phyloP scores from a whole-genome alignment of 1,139 yeast genomes.

The Diutina neorugosa region DNA sequence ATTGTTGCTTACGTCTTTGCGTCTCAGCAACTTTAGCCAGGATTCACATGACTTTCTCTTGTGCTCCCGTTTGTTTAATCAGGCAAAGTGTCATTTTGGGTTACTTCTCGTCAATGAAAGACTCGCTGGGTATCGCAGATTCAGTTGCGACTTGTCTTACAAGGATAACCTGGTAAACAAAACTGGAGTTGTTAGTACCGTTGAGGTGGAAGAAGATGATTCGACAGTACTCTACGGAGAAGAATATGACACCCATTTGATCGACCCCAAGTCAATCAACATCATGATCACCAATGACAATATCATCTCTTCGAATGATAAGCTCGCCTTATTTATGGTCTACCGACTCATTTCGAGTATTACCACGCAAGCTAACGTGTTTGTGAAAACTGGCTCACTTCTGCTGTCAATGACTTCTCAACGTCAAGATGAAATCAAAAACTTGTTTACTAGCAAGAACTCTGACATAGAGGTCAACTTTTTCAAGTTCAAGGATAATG shows the following conservation, averaged over 20 bases:
- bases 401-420: background rate
- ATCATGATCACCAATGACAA: background rate
- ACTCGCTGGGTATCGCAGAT: background rate
- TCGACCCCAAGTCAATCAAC: background rate
- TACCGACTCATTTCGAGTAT: background rate
- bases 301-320: background rate
- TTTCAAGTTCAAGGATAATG: background rate
- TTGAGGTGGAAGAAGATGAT: background rate
- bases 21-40: background rate
- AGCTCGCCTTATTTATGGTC: background rate
- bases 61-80: background rate
- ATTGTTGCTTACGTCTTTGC: background rate
- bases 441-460: background rate
- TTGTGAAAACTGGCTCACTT: background rate
- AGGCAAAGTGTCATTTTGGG: constrained; percentile 2
- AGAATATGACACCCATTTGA: background rate
- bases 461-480: background rate
- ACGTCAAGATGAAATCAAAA: background rate
- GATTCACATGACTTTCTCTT: background rate
- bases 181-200: background rate
- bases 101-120: background rate
- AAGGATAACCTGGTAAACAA: background rate
- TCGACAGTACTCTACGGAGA: background rate
- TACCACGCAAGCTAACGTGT: background rate
- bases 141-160: background rate